A percentile compares a stretch with the other conserved stretches of the same genome.
phyloP scores from a whole-genome alignment of 2,329 filamentous ascomycete genomes.

The Ascochyta fabae region DNA sequence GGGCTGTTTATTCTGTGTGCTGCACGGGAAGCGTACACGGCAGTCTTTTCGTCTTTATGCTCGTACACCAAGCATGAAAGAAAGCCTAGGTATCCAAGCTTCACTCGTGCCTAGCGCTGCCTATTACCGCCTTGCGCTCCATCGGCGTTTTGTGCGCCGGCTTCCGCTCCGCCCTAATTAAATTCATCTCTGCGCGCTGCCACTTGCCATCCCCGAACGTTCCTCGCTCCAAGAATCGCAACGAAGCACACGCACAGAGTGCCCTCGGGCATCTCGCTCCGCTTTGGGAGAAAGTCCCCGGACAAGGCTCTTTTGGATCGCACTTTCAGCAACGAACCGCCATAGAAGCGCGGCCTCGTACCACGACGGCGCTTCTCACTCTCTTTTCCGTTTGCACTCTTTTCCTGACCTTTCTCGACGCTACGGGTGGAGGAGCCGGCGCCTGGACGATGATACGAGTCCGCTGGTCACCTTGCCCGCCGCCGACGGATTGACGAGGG shows the following conservation, averaged over 20 bases:
- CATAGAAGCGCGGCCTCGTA: constrained; percentile 95
- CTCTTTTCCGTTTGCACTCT: constrained; percentile 63
- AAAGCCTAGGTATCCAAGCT: constrained; percentile 26
- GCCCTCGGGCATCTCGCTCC: constrained; percentile 43
- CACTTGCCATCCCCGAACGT: constrained; percentile 58
- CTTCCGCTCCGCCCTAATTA: constrained; percentile 25
- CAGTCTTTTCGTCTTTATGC: constrained; percentile 18
- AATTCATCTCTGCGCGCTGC: constrained; percentile 28
- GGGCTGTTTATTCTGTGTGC: not conserved
- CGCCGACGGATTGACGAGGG: constrained; percentile 29
- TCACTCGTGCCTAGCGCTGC: constrained; percentile 35
- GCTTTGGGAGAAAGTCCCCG: constrained; percentile 99
- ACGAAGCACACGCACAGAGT: constrained; percentile 93
- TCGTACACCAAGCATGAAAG: constrained; percentile 21
- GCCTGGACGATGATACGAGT: constrained; percentile 90
- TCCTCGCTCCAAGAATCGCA: constrained; percentile 99
- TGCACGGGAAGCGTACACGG: constrained; percentile 10
- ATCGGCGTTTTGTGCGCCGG: constrained; percentile 27
- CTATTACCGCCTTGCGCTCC: constrained; percentile 17
- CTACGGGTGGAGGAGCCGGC: constrained; percentile 52
- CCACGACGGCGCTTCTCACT: constrained; percentile 52
- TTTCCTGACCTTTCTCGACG: constrained; percentile 31
- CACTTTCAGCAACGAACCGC: constrained; percentile 96
- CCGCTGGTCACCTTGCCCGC: constrained; percentile 60
- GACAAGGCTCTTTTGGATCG: constrained; percentile 69